Conservation (phyloP, 352 stramenopile species). For the Hyaloperonospora brassicae region DNA sequence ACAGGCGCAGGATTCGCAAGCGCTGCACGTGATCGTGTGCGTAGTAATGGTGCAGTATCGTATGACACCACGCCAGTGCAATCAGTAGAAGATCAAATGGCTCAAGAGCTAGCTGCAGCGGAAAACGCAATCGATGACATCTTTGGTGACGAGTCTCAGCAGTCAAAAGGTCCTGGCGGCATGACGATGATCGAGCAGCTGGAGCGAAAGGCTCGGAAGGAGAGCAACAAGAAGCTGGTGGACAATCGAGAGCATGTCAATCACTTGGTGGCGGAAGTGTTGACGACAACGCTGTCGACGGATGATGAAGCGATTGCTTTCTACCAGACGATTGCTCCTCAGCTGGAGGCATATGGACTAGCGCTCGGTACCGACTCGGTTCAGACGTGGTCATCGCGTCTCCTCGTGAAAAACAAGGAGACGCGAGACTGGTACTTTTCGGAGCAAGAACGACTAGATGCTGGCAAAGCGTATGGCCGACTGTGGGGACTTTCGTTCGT, state of each 20-base stretch:
- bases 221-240: slow-evolving; percentile 85
- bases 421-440: slow-evolving; percentile 80
- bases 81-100: slow-evolving; percentile 81
- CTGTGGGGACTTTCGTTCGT: slow-evolving; percentile 78
- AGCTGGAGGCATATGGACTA: slow-evolving; percentile 62
- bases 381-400: slow-evolving; percentile 74
- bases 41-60: slow-evolving; percentile 8
- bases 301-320: slow-evolving; percentile 72
- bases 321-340: slow-evolving; percentile 42
- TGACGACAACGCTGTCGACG: slow-evolving; percentile 37
- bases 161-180: slow-evolving; percentile 49
- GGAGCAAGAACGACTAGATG: slow-evolving; percentile 70
- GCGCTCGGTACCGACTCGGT: slow-evolving; percentile 55
- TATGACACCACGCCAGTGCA: slow-evolving; percentile 19
- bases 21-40: slow-evolving; percentile 18
- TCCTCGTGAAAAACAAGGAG: slow-evolving; percentile 86
- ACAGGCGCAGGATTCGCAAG: slow-evolving; percentile 20
- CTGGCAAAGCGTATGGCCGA: slow-evolving; percentile 63
- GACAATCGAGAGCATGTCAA: slow-evolving; percentile 63
- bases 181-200: slow-evolving; percentile 86
- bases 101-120: slow-evolving; percentile 62
- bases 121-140: slow-evolving; percentile 80
- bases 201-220: slow-evolving; percentile 77
- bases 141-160: slow-evolving; percentile 72
- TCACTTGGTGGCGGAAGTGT: slow-evolving; percentile 38